A percentile compares a stretch with the other conserved stretches of the same genome.
Conservation (phyloP, 192 early-diverging fungal genomes). For the Linnemannia elongata region DNA sequence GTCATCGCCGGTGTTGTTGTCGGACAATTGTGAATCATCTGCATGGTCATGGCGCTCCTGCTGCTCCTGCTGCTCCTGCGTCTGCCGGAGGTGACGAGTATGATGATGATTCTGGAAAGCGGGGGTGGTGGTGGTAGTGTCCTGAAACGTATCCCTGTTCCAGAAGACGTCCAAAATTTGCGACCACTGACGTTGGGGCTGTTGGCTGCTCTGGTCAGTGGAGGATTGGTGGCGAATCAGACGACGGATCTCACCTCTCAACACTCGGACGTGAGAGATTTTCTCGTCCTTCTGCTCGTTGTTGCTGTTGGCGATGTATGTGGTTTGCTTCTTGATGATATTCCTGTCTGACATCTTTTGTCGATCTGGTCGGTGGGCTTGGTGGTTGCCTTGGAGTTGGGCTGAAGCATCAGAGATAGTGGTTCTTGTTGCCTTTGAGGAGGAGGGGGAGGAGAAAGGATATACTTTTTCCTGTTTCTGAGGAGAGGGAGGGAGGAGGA, state of each 20-base stretch:
- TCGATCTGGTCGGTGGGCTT: not conserved
- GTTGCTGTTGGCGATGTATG: not conserved
- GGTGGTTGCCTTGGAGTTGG: not conserved
- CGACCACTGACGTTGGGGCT: not conserved
- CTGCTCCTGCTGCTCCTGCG: conserved; percentile 19
- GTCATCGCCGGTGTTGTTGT: not conserved
- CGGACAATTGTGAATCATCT: conserved; percentile 1
- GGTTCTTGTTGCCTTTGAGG: not conserved
- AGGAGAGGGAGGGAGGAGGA: not conserved
- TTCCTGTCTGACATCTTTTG: conserved; percentile 8
- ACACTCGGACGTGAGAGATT: not conserved
- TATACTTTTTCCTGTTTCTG: not conserved
- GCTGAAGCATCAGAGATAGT: not conserved
- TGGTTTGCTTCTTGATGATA: conserved; percentile 5
- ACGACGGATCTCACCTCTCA: not conserved
- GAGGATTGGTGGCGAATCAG: conserved; percentile 8
- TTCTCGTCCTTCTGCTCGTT: not conserved
- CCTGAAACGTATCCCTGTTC: conserved; percentile 3
- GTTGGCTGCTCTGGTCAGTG: not conserved
- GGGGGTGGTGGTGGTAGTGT: not conserved
- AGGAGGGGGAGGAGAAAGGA: not conserved
- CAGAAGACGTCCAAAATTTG: conserved; percentile 3
- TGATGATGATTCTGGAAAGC: not conserved
- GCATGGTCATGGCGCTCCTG: not conserved
- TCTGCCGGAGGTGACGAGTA: conserved; percentile 6